Evolutionary conservation across 805 yeast genomes (phyloP), one percentile per base, ranked within the genome.

Genomic region (Pichia sporocuriosa): DNA sequence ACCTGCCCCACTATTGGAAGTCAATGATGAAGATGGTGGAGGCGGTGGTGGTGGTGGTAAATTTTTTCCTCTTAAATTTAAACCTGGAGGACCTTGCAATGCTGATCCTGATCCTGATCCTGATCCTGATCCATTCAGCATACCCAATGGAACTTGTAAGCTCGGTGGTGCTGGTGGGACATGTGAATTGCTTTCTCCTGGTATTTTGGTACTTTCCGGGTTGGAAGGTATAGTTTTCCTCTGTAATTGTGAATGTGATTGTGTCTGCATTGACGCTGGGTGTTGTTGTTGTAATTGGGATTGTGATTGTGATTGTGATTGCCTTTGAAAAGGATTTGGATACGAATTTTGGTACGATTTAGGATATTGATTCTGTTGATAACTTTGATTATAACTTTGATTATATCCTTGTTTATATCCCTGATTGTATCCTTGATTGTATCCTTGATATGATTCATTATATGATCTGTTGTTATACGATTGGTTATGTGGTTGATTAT

Each of bases 21-120:
- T 17, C 8, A n/a, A 23, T 32, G 28, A 33, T 12, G 25, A 20
- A 17, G 35, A 23, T 34, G 40, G 43, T 12, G 46, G 48, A n/a
- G 51, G 49, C n/a, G 45, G 45, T 10, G 43, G 55, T 32, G 27
- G 38, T n/a, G 35, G 30, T 11, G 20, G 13, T 26, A 22, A 25
- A 24, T 16, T 35, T 8, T n/a, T n/a, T n/a, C n/a, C n/a, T n/a
- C n/a, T n/a, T n/a, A n/a, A n/a, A n/a, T n/a, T n/a, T n/a, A n/a
- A n/a, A n/a, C n/a, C n/a, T n/a, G n/a, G n/a, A n/a, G n/a, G n/a
- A n/a, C n/a, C n/a, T n/a, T n/a, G n/a, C n/a, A n/a, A n/a, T n/a
- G n/a, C n/a, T n/a, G n/a, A n/a, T n/a, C n/a, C n/a, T n/a, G n/a
- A n/a, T n/a, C n/a, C n/a, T n/a, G n/a, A n/a, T n/a, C n/a, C n/a